Base-by-base conservation (phyloP, 805 yeast species). In the Suhomyces xylopsoci region DNA sequence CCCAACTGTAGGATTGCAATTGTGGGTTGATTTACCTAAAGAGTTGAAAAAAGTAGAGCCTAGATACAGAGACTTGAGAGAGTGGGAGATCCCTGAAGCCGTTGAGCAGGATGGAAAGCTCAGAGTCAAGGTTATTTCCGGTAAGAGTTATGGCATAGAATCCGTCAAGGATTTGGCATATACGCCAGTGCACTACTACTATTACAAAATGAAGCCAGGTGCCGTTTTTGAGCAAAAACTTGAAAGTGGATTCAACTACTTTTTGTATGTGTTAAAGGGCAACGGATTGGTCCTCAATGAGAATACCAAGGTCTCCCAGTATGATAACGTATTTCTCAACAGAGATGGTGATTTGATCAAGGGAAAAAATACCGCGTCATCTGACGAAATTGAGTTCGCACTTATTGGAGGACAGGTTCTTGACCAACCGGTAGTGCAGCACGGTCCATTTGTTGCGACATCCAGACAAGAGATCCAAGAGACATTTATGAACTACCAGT, bases 391-490 rank as follows among this genome's bases (percentile, higher is more conserved):
- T 2, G 83, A 85, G 58, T 84, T 90, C 62, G 84, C 87, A 5
- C 57, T 90, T 15, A 74, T 90, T 56, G 94, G 90, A 30, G 96
- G 96, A 53, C 69, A 87, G 65, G 79, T 81, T 20, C 72, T 89
- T 52, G 80, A 88, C 58, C 96, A 90, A 72, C 81, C 83, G n/a
- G 77, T 87, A 51, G 87, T 89, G 30, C 97, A 91, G 65, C 87
- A 90, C 65, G 97, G 97, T 17, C 97, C 97, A 10, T 92, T 91
- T 64, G 97, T 91, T 17, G 93, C 88, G 55, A 81, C 88, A 7
- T 71, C 86, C 19, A 77, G 78, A 51, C 87, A 83, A 50, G 82
- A 81, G 57, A 85, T 91, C 55, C 78, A 82, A 58, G 70, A 86
- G 60, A 94, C 90, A 0, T 84, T 89, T 62, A 61, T 71, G 67